Conservation (phyloP, 129 eudicot species). For the Flaveria linearis region DNA sequence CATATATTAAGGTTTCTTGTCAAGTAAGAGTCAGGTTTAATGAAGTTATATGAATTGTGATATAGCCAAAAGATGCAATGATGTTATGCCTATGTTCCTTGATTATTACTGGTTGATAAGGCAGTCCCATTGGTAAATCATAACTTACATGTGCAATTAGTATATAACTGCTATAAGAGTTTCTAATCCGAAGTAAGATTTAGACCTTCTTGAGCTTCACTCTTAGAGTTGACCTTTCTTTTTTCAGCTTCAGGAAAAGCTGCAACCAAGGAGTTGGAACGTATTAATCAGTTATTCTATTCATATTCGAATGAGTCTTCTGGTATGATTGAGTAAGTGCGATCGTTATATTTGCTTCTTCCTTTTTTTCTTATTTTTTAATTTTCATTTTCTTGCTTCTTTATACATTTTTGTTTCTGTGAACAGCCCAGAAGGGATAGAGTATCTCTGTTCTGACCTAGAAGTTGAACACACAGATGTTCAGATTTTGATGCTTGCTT, state of each 20-base stretch:
- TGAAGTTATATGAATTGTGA: not conserved
- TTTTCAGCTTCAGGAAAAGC: conserved; percentile 83
- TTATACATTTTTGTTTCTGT: conserved; percentile 21
- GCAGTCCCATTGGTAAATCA: not conserved
- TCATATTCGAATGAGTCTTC: conserved; percentile 64
- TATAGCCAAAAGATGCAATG: conserved; percentile 5
- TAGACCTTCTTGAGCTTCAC: conserved; percentile 19
- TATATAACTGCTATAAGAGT: not conserved
- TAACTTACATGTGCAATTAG: not conserved
- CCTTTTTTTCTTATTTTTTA: not conserved
- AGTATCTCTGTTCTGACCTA: conserved; percentile 75
- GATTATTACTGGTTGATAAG: not conserved
- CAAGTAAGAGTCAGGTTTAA: not conserved
- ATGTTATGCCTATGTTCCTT: not conserved
- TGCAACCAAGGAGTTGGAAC: conserved; percentile 80
- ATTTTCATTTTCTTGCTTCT: not conserved
- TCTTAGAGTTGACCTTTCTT: conserved; percentile 10
- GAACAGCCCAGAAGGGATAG: conserved; percentile 93
- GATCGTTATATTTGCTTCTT: not conserved
- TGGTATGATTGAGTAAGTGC: conserved; percentile 83
- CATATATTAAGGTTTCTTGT: not conserved
- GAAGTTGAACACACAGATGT: conserved; percentile 92
- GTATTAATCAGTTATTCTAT: conserved; percentile 78
- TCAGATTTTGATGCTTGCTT: conserved; percentile 91
- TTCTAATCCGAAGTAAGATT: not conserved